phyloP scores from a whole-genome alignment of 805 yeast genomes.

The Kodamaea restingae region DNA sequence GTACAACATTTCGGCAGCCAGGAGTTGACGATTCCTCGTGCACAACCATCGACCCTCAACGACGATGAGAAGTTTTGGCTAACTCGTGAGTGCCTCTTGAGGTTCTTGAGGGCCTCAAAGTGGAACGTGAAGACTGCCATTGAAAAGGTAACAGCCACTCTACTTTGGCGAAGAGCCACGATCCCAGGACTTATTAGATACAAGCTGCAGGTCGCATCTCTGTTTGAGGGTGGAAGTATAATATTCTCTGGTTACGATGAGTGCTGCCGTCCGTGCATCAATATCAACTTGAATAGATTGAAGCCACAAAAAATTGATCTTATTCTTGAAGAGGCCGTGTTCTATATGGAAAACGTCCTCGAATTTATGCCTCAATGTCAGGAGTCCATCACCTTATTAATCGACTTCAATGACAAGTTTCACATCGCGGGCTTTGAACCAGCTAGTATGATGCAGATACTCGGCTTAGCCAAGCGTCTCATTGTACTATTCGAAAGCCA shows the following conservation, averaged over 20 bases:
- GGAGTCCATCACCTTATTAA: constrained; percentile 84
- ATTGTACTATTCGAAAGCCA: constrained; percentile 54
- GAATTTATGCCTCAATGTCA: constrained; percentile 97
- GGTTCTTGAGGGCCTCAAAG: constrained; percentile 91
- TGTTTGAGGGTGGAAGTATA: constrained; percentile 80
- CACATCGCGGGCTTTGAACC: constrained; percentile 47
- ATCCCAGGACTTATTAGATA: constrained; percentile 54
- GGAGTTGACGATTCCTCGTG: constrained; percentile 32
- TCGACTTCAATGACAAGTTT: constrained; percentile 72
- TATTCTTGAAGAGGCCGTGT: constrained; percentile 94
- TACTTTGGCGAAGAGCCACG: constrained; percentile 83
- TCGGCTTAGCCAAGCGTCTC: constrained; percentile 45
- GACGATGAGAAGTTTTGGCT: constrained; percentile 82
- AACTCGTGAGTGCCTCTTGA: constrained; percentile 82
- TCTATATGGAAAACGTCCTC: constrained; percentile 85
- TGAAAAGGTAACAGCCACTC: constrained; percentile 66
- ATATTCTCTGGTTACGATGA: constrained; percentile 87
- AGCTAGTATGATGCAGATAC: neutral
- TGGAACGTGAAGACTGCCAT: constrained; percentile 76
- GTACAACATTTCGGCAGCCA: constrained; percentile 37
- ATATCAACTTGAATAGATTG: constrained; percentile 45
- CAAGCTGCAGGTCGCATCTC: too few species aligned
- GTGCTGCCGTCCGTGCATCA: constrained; percentile 85
- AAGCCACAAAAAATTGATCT: constrained; percentile 89
- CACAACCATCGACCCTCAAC: too few species aligned